These are phyloP conservation scores for Sequoia sempervirens DNA, from an alignment of 75 land plant species.

Conservation along the genomic window DNA sequence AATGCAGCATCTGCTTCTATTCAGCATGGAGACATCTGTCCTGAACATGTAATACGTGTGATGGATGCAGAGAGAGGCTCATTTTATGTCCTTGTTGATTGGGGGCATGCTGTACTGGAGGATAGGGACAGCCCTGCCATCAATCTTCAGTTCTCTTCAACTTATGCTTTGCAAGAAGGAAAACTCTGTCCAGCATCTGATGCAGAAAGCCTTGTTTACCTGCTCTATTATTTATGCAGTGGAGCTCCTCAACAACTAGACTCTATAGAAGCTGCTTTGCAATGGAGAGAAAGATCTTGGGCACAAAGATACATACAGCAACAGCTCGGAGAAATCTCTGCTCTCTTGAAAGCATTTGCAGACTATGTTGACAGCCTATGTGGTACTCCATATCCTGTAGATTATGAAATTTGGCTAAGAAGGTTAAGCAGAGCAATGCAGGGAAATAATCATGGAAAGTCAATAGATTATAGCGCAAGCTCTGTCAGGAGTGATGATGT, in stretches of 20 bases:
- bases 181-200: constrained; percentile 74
- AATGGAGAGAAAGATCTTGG: constrained; percentile 67
- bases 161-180: constrained; percentile 69
- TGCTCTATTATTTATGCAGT: constrained; percentile 48
- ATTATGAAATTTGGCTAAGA: constrained; percentile 62
- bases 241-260: constrained; percentile 46
- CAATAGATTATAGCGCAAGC: neutral
- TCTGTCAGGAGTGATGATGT: constrained; percentile 4
- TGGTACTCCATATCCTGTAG: constrained; percentile 71
- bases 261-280: constrained; percentile 62
- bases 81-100: constrained; percentile 65
- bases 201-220: constrained; percentile 69
- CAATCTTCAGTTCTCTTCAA: constrained; percentile 60
- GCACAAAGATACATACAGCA: constrained; percentile 45
- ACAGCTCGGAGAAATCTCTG: constrained; percentile 58
- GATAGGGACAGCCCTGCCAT: constrained; percentile 65
- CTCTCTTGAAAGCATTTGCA: constrained; percentile 72
- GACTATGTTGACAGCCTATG: constrained; percentile 71
- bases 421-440: constrained; percentile 21
- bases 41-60: constrained; percentile 54
- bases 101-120: constrained; percentile 77
- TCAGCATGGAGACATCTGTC: constrained; percentile 66
- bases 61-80: constrained; percentile 21
- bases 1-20: constrained; percentile 42
- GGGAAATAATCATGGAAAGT: constrained; percentile 6